These are phyloP conservation scores for Phaffia rhodozyma DNA, from an alignment of 1,284 basidiomycete genomes.

Conservation along the genomic window DNA sequence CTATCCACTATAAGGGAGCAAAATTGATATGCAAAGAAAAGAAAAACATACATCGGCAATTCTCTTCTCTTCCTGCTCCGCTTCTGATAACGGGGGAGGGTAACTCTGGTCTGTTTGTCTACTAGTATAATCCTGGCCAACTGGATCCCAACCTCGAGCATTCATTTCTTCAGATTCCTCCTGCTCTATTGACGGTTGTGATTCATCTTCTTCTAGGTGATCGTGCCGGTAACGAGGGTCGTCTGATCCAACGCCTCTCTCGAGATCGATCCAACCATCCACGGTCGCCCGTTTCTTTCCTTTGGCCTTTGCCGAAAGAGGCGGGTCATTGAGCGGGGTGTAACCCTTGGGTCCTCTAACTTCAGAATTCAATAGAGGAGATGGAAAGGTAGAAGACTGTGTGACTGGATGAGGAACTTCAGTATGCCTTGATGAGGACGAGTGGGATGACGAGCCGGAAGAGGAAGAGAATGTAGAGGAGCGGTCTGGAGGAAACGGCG, in stretches of 20 bases:
- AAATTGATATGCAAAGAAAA: not conserved
- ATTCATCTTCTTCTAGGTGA: not conserved
- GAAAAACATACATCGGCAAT: conserved; percentile 14
- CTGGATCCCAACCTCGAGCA: conserved; percentile 10
- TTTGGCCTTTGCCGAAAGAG: conserved; percentile 12
- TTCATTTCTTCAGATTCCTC: conserved; percentile 10
- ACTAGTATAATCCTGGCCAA: not conserved
- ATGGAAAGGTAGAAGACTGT: not conserved
- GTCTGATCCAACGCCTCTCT: not conserved
- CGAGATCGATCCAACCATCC: conserved; percentile 16
- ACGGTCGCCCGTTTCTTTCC: conserved; percentile 2
- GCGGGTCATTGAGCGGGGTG: not conserved
- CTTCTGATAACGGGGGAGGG: conserved; percentile 9
- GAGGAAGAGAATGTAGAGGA: not conserved
- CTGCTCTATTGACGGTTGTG: not conserved
- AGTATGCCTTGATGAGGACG: not conserved
- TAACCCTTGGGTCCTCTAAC: not conserved
- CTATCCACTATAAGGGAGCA: too few species aligned
- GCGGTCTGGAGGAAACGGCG: not conserved
- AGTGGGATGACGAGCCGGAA: not conserved
- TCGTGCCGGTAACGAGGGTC: too few species aligned
- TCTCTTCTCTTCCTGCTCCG: conserved; percentile 15
- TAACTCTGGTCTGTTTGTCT: not conserved
- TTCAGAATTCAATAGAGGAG: not conserved
- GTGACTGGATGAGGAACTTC: not conserved